Conservation (phyloP, 1,284 basidiomycete species). For the Trichosporon faecale region DNA sequence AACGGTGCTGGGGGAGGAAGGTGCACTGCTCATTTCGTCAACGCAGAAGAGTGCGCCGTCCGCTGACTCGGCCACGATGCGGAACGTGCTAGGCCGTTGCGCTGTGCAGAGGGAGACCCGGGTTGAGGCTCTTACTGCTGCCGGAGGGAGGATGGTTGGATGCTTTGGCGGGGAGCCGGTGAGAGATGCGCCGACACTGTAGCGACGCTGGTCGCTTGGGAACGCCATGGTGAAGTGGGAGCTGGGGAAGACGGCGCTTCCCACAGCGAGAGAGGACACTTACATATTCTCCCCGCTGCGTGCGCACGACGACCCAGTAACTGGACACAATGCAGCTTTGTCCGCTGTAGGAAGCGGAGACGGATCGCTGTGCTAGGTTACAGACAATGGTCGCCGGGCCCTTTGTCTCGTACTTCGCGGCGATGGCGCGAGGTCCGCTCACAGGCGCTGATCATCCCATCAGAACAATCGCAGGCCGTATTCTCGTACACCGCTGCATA, state of each 20-base stretch:
- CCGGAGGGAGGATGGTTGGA: background rate
- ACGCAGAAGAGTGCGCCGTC: background rate
- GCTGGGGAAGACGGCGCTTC: background rate
- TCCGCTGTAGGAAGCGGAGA: background rate
- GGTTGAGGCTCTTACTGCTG: background rate
- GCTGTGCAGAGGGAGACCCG: background rate
- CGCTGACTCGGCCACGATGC: background rate
- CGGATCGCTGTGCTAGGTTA: background rate
- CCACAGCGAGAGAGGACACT: background rate
- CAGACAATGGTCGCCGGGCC: background rate
- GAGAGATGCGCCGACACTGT: background rate
- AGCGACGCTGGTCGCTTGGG: background rate
- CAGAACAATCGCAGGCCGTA: background rate
- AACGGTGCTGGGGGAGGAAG: background rate
- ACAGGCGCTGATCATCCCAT: background rate
- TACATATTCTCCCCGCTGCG: background rate
- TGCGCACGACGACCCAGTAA: background rate
- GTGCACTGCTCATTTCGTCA: background rate
- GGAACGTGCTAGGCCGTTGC: background rate
- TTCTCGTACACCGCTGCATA: background rate
- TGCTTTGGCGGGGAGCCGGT: background rate
- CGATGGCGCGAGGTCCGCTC: background rate
- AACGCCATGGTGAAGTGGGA: background rate
- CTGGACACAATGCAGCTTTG: background rate
- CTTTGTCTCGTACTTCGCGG: background rate